phyloP scores from a whole-genome alignment of 805 yeast species.

The Lachancea thermotolerans region DNA sequence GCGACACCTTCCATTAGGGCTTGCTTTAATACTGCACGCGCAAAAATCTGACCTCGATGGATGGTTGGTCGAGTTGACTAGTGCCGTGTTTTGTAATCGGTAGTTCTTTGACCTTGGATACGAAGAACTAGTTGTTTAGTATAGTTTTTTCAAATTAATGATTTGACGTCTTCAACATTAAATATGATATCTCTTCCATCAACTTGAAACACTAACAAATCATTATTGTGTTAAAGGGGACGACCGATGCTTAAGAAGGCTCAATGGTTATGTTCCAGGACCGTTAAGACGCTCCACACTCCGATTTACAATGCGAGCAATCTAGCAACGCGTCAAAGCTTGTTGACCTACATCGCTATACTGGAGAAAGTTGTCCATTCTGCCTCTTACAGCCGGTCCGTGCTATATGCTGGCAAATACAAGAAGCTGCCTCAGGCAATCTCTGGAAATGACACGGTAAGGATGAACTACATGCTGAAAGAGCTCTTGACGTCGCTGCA shows the following conservation, averaged over 20 bases:
- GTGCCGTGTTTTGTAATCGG: too few species aligned
- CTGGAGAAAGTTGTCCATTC: constrained; percentile 19
- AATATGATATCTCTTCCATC: too few species aligned
- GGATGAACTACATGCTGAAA: constrained; percentile 15
- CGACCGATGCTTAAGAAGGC: background rate
- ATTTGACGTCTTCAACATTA: too few species aligned
- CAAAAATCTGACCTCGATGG: background rate
- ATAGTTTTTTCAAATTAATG: too few species aligned
- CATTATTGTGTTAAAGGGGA: background rate
- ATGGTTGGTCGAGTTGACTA: background rate
- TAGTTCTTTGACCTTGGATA: too few species aligned
- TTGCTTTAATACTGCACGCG: background rate
- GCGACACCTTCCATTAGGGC: background rate
- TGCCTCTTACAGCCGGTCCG: constrained; percentile 17
- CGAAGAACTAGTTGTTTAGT: too few species aligned
- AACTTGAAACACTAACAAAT: too few species aligned
- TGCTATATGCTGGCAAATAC: constrained; percentile 23
- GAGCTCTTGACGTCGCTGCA: constrained; percentile 20
- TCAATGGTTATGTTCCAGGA: background rate
- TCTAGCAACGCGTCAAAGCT: constrained; percentile 8
- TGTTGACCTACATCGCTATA: constrained; percentile 14
- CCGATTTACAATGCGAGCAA: constrained; percentile 18
- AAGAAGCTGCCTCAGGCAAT: constrained; percentile 19
- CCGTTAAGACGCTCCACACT: constrained; percentile 24
- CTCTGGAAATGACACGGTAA: constrained; percentile 16